Conservation (phyloP, 2,329 filamentous ascomycete genomes). For the Dothiorella sarmentorum region DNA sequence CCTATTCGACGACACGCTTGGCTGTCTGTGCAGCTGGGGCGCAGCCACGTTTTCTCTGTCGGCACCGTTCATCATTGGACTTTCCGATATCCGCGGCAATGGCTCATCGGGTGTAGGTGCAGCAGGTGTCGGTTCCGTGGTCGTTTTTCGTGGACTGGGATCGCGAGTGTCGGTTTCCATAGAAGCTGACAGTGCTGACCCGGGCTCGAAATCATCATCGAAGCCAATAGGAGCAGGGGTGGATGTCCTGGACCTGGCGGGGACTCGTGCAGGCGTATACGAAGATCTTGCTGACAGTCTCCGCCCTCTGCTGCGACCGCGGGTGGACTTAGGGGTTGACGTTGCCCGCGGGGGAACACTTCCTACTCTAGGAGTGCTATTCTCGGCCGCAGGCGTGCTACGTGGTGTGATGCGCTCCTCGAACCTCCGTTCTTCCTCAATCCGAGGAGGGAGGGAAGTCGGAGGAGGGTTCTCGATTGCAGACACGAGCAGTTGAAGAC, state of each 20-base stretch:
- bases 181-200: conserved; percentile 10
- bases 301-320: conserved; percentile 1
- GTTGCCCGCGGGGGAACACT: conserved; percentile 1
- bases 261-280: background rate
- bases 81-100: background rate
- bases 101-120: conserved; percentile 20
- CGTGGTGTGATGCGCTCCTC: conserved; percentile 1
- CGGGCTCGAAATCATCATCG: background rate
- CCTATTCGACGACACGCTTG: conserved; percentile 29
- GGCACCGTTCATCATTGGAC: background rate
- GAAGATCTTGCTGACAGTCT: conserved; percentile 10
- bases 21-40: conserved; percentile 21
- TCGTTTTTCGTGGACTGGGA: conserved; percentile 1
- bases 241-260: conserved; percentile 1
- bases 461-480: conserved; percentile 23
- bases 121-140: conserved; percentile 22
- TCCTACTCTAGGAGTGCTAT: background rate
- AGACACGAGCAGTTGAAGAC: conserved; percentile 39
- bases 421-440: conserved; percentile 1
- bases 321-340: conserved; percentile 6
- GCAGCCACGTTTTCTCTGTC: background rate
- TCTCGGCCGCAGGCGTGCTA: background rate
- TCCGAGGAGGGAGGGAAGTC: background rate
- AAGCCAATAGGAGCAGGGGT: background rate
- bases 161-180: conserved; percentile 13